These are phyloP conservation scores for Aphanomyces stellatus DNA, from an alignment of 352 stramenopile species.

Conservation along the genomic window DNA sequence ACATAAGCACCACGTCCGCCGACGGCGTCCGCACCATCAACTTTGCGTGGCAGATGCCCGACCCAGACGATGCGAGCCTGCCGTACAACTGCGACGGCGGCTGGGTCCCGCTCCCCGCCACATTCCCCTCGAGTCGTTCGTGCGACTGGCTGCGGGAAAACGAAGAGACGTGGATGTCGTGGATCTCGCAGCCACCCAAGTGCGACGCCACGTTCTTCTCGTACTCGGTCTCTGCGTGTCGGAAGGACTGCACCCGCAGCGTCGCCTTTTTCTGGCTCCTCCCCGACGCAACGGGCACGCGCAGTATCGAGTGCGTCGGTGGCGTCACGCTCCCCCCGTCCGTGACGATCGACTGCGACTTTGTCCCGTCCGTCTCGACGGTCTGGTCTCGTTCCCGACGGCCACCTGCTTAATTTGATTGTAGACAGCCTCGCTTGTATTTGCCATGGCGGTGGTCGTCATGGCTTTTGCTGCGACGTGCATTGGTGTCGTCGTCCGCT, in stretches of 20 bases:
- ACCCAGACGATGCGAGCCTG: slow-evolving; percentile 25
- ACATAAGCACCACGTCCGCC: slow-evolving; percentile 23
- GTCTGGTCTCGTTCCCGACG: no score
- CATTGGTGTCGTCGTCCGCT: slow-evolving; percentile 17
- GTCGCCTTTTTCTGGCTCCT: slow-evolving; percentile 37
- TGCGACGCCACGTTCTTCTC: slow-evolving; percentile 34
- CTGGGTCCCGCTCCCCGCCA: slow-evolving; percentile 19
- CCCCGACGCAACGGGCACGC: slow-evolving; percentile 23
- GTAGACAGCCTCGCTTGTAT: no score
- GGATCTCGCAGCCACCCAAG: slow-evolving; percentile 18
- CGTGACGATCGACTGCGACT: slow-evolving; percentile 18
- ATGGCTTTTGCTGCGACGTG: neutral
- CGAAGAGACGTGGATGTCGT: slow-evolving; percentile 17
- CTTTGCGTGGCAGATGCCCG: slow-evolving; percentile 33
- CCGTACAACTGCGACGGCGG: slow-evolving; percentile 41
- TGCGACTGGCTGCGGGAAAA: slow-evolving; percentile 32
- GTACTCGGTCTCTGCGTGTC: slow-evolving; percentile 33
- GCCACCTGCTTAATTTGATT: no score
- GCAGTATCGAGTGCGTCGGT: slow-evolving; percentile 8
- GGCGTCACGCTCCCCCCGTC: neutral
- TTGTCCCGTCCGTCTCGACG: neutral
- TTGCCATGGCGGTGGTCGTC: no score
- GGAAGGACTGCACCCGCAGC: slow-evolving; percentile 21
- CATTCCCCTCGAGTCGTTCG: slow-evolving; percentile 30
- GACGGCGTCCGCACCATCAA: slow-evolving; percentile 21